Evolutionary conservation across 176 grass and related monocot species (phyloP).

Genomic region (Raddia guianensis): DNA sequence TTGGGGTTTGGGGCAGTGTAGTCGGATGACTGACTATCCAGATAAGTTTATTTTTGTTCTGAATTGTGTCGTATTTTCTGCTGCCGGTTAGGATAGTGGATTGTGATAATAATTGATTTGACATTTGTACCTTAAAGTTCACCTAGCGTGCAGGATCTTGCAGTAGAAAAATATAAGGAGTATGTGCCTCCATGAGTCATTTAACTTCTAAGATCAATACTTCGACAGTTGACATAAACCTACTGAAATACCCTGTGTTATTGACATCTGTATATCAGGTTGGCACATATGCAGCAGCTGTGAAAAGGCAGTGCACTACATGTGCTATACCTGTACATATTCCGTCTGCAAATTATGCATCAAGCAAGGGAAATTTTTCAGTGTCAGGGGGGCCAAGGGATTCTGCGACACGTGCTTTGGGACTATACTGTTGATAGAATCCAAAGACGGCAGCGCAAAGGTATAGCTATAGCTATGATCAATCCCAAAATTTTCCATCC

Average conservation of each 20-base stretch:
- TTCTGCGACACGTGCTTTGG: constrained; percentile 93
- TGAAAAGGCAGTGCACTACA: constrained; percentile 77
- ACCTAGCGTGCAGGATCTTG: not conserved
- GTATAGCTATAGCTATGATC: constrained; percentile 41
- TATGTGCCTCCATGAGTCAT: not conserved
- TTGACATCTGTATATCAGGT: constrained; percentile 52
- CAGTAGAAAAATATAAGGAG: not conserved
- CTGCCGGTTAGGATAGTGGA: not conserved
- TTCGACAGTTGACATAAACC: not conserved
- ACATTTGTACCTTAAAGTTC: not conserved
- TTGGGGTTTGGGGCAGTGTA: not conserved
- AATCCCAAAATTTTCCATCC: not conserved
- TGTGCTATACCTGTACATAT: constrained; percentile 98
- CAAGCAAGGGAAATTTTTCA: constrained; percentile 76
- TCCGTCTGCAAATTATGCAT: constrained; percentile 87
- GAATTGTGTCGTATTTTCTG: not conserved
- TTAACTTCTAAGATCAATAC: not conserved
- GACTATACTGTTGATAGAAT: constrained; percentile 85
- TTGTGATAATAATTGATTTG: not conserved
- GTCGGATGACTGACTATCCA: not conserved
- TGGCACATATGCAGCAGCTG: constrained; percentile 99
- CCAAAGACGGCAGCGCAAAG: constrained; percentile 59
- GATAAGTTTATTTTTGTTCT: not conserved
- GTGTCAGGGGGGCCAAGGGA: constrained; percentile 83
- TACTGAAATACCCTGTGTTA: not conserved